Evolutionary conservation across 129 eudicot genomes (phyloP), one percentile per base, ranked within the genome.

Genomic region (Centella asiatica): DNA sequence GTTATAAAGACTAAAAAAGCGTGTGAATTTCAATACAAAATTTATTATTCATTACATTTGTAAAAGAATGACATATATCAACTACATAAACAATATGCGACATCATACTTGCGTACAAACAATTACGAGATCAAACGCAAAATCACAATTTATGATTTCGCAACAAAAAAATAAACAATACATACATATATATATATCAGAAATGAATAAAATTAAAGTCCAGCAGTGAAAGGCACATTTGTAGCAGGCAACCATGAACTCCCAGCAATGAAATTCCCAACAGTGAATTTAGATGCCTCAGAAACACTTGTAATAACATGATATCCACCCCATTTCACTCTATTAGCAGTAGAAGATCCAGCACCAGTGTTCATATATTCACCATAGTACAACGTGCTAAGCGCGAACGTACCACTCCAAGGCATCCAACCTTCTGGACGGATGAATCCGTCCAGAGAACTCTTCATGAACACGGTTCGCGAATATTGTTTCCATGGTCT

Each of bases 401-500:
- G 71, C 0, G 88, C 81, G 17, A 78, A 82, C 56, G 36, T 65
- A 2, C 88, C 88, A 6, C 76, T 78, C 84, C 84, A 82, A 0
- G 77, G 74, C 62, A 69, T 2, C 88, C 88, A 82, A 1, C 88
- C 84, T 0, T 72, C 78, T 0, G 84, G 84, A 33, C 73, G 36
- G 27, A 82, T 74, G 6, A 78, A 36, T 29, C 79, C 46, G 45
- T 72, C 84, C 4, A 82, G 54, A 25, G 9, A 31, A 0, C 79
- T 60, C 47, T 82, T 75, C 20, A 82, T 66, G 39, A 65, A 72
- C n/a, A 82, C 83, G 0, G 84, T 78, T 45, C 81, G 53, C 7
- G 84, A 82, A 52, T 82, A 82, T 2, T 69, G 46, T 29, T 78
- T 39, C 84, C 88, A 82, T 0, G 88, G 88, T 60, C 88, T 67